phyloP scores from a whole-genome alignment of 768 basidiomycete genomes.

The Epithele typhae region DNA sequence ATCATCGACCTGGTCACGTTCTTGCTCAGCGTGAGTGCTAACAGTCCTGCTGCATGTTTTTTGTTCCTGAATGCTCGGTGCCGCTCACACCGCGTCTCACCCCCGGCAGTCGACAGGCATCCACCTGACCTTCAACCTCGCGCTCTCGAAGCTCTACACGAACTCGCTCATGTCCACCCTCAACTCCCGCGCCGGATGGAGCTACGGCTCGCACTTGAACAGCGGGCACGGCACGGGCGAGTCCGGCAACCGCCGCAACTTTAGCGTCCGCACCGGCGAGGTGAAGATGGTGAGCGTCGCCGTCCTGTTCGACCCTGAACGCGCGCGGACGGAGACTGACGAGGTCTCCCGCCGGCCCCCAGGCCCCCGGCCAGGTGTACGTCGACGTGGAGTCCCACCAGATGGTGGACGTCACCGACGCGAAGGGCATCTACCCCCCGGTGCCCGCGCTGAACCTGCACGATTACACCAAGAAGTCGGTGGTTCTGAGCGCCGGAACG shows the following conservation, averaged over 20 bases:
- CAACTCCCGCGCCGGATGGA: slow-evolving; percentile 33
- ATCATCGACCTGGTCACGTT: slow-evolving; percentile 25
- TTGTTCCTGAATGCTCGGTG: too few species aligned
- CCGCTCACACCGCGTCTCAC: background rate
- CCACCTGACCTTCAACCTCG: slow-evolving; percentile 32
- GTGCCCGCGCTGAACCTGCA: slow-evolving; percentile 1
- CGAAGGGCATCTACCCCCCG: background rate
- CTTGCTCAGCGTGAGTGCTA: slow-evolving; percentile 22
- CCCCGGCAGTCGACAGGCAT: slow-evolving; percentile 15
- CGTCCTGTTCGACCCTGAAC: too few species aligned
- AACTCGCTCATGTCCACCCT: slow-evolving; percentile 37
- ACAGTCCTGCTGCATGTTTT: too few species aligned
- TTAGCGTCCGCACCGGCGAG: background rate
- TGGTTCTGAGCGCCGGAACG: too few species aligned
- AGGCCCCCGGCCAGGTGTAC: slow-evolving; percentile 16
- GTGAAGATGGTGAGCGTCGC: background rate
- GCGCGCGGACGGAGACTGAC: too few species aligned
- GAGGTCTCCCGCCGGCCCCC: too few species aligned
- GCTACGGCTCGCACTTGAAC: slow-evolving; percentile 5
- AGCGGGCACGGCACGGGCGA: background rate
- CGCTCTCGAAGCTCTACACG: slow-evolving; percentile 36
- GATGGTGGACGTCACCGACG: slow-evolving; percentile 23
- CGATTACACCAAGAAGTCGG: slow-evolving; percentile 10
- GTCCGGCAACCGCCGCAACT: background rate
- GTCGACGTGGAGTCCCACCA: slow-evolving; percentile 32